Conservation (phyloP, 169 alveolate species). For the Plasmodium yoelii region DNA sequence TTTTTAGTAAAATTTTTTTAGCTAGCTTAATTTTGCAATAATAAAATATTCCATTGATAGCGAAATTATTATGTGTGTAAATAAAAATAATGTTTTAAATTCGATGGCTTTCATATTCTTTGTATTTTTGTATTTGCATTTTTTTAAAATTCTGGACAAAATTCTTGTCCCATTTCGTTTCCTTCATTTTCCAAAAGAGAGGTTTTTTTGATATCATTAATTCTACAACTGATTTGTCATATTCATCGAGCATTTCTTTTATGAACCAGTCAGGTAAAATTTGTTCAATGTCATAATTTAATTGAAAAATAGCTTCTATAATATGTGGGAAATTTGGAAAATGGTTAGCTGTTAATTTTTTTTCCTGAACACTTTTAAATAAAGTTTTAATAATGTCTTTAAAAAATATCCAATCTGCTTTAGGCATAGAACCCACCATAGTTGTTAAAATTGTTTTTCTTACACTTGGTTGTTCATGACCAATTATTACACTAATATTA, state of each 20-base stretch:
- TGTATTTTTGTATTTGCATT: conserved; percentile 46
- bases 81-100: not conserved
- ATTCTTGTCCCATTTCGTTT: conserved; percentile 62
- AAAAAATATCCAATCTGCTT: conserved; percentile 82
- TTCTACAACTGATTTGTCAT: conserved; percentile 67
- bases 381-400: conserved; percentile 77
- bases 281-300: conserved; percentile 77
- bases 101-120: conserved; percentile 22
- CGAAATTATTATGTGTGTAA: no score
- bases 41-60: no score
- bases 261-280: conserved; percentile 83
- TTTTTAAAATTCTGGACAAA: conserved; percentile 45
- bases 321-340: conserved; percentile 79
- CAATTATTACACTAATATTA: conserved; percentile 60
- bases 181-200: conserved; percentile 75
- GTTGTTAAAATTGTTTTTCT: conserved; percentile 76
- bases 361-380: conserved; percentile 58
- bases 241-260: conserved; percentile 78
- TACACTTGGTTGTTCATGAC: conserved; percentile 80
- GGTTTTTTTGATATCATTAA: conserved; percentile 68
- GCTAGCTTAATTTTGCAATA: no score
- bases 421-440: conserved; percentile 79
- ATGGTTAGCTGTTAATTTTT: conserved; percentile 65
- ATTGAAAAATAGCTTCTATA: conserved; percentile 79
- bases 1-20: no score